These are phyloP conservation scores for Penicillium sp. DNA, from an alignment of 2,329 filamentous ascomycete species.

Conservation along the genomic window DNA sequence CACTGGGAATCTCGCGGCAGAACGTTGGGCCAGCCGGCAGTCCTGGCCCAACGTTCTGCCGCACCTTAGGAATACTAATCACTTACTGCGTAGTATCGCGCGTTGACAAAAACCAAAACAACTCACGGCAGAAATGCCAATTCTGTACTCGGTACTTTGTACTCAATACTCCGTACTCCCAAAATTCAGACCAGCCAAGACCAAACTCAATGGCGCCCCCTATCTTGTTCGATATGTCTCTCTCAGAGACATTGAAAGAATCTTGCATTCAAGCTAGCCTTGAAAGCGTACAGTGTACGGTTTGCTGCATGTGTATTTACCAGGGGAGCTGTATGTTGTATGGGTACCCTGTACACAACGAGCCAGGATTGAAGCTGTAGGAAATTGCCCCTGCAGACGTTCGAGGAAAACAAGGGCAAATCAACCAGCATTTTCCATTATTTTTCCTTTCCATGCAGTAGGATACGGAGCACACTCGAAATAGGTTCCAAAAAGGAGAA, in stretches of 20 bases:
- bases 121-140: neutral
- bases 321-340: neutral
- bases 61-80: too few relatives aligned
- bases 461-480: neutral
- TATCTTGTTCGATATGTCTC: conserved; percentile 8
- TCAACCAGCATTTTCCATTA: neutral
- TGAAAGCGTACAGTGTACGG: conserved; percentile 5
- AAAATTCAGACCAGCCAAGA: neutral
- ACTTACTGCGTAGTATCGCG: too few relatives aligned
- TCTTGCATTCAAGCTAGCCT: conserved; percentile 5
- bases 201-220: conserved; percentile 1
- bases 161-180: neutral
- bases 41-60: neutral
- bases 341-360: conserved; percentile 5
- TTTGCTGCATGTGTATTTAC: conserved; percentile 5
- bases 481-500: conserved; percentile 2
- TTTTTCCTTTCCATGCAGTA: too few relatives aligned
- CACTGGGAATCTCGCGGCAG: neutral
- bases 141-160: neutral
- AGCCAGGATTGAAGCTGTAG: conserved; percentile 5
- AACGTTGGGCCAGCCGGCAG: too few relatives aligned
- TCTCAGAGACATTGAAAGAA: conserved; percentile 4
- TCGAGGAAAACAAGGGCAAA: neutral
- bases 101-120: too few relatives aligned
- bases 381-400: conserved; percentile 2